phyloP scores from a whole-genome alignment of 164 flowering plant genomes.

The Vitis labrusca region DNA sequence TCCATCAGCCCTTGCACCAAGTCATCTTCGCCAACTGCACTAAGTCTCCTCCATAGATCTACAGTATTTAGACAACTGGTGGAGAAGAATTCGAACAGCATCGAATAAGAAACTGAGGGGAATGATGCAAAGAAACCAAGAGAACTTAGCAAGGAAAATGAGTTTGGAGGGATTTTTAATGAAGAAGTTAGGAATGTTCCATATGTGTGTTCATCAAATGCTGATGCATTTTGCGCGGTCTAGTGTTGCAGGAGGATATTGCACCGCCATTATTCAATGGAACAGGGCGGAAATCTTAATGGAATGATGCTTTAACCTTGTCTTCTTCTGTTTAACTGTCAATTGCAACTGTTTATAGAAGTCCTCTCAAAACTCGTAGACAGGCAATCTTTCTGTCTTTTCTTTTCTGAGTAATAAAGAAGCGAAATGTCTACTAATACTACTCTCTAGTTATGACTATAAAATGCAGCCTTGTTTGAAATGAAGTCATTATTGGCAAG shows the following conservation, averaged over 20 bases:
- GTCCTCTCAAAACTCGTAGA: too few species aligned
- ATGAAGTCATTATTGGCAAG: too few species aligned
- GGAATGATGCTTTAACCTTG: constrained; percentile 24
- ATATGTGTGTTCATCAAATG: constrained; percentile 15
- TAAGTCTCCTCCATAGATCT: constrained; percentile 58
- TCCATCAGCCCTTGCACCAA: constrained; percentile 27
- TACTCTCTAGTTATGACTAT: too few species aligned
- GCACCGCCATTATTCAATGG: constrained; percentile 14
- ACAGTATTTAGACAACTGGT: constrained; percentile 58
- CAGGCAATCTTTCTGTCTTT: too few species aligned
- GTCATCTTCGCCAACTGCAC: constrained; percentile 50
- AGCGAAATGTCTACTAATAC: too few species aligned
- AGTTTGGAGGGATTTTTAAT: constrained; percentile 19
- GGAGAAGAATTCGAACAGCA: constrained; percentile 41
- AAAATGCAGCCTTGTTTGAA: too few species aligned
- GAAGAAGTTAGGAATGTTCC: constrained; percentile 20
- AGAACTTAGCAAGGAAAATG: constrained; percentile 19
- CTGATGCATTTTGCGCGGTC: constrained; percentile 15
- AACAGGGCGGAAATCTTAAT: constrained; percentile 13
- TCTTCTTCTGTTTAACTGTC: constrained; percentile 16
- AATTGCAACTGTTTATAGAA: too few species aligned
- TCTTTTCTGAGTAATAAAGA: too few species aligned
- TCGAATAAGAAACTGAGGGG: constrained; percentile 22
- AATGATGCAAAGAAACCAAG: constrained; percentile 12
- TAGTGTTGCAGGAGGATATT: constrained; percentile 25